A percentile compares a stretch with the other conserved stretches of the same genome.
These are phyloP conservation scores for Wickerhamomyces silvicola DNA, from an alignment of 805 yeast species.

Conservation along the genomic window DNA sequence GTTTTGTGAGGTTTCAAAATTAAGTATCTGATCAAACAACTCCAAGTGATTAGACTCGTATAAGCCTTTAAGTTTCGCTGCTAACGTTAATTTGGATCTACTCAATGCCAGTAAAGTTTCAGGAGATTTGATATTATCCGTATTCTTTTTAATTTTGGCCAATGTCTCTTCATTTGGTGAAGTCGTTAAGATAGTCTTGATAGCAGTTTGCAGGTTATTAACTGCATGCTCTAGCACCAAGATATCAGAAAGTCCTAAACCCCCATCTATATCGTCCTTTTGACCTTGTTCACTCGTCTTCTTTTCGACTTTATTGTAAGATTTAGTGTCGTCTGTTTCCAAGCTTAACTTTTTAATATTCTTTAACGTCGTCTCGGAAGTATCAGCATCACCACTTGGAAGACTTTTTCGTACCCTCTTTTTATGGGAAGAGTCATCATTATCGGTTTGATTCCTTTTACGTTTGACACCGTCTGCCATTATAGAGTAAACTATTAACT, in stretches of 20 bases:
- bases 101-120: constrained; percentile 44
- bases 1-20: constrained; percentile 25
- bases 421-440: too few species aligned
- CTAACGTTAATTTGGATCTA: constrained; percentile 51
- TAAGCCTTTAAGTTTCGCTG: constrained; percentile 51
- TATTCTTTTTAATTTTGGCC: constrained; percentile 26
- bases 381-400: too few species aligned
- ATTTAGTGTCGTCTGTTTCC: too few species aligned
- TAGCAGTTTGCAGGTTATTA: constrained; percentile 43
- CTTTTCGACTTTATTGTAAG: neutral
- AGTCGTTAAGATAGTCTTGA: constrained; percentile 43
- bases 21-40: constrained; percentile 48
- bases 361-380: too few species aligned
- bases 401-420: too few species aligned
- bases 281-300: neutral
- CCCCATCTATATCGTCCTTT: neutral
- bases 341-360: too few species aligned
- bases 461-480: too few species aligned
- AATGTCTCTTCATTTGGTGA: constrained; percentile 47
- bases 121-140: constrained; percentile 26
- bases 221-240: constrained; percentile 45
- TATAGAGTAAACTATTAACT: too few species aligned
- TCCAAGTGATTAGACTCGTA: constrained; percentile 42
- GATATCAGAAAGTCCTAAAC: constrained; percentile 19
- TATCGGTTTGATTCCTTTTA: too few species aligned